phyloP scores from a whole-genome alignment of 768 basidiomycete genomes.

The Lactifluus pinguis region DNA sequence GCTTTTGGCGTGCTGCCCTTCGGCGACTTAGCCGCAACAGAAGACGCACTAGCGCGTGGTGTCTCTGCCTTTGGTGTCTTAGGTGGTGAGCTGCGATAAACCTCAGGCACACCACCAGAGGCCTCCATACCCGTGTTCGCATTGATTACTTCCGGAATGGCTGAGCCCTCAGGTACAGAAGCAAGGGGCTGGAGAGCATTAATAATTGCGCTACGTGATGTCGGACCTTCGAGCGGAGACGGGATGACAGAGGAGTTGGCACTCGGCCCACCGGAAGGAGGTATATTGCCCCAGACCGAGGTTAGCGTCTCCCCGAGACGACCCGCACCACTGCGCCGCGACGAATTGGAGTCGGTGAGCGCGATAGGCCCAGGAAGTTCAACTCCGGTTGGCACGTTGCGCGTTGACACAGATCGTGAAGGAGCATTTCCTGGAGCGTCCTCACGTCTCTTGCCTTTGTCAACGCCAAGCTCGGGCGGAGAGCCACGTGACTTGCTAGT shows the following conservation, averaged over 20 bases:
- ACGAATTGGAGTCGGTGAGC: conserved; percentile 25
- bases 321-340: conserved; percentile 31
- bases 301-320: conserved; percentile 36
- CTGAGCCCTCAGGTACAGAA: conserved; percentile 16
- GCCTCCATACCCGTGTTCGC: neutral
- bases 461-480: conserved; percentile 14
- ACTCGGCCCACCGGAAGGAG: conserved; percentile 15
- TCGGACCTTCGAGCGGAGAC: conserved; percentile 26
- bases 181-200: conserved; percentile 23
- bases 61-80: conserved; percentile 18
- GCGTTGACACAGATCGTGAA: conserved; percentile 13
- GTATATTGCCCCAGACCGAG: conserved; percentile 38
- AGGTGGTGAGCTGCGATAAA: conserved; percentile 9
- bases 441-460: conserved; percentile 25
- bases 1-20: conserved; percentile 5
- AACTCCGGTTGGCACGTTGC: conserved; percentile 23
- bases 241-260: conserved; percentile 13
- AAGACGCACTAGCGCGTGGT: conserved; percentile 11
- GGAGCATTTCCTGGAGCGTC: neutral
- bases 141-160: conserved; percentile 13
- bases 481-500: conserved; percentile 21
- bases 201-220: conserved; percentile 17
- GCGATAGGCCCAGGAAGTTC: conserved; percentile 28
- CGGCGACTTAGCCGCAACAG: neutral
- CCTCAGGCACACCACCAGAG: conserved; percentile 1